A percentile compares a stretch with the other conserved stretches of the same genome.
Conservation (phyloP, 306 rosid species). For the Crotalaria pallida region DNA sequence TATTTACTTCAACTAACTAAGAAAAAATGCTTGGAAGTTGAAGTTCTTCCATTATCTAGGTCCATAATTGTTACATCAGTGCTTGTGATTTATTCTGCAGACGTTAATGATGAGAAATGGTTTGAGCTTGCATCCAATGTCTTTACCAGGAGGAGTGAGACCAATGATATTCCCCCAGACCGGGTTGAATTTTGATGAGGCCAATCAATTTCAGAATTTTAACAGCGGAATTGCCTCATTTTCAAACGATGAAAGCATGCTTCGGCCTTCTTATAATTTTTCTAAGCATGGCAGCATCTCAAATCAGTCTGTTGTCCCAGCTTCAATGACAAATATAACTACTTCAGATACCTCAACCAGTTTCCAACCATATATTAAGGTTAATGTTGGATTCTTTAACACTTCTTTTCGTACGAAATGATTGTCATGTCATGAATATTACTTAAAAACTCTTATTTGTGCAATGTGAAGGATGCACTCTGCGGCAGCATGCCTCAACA, state of each 20-base stretch:
- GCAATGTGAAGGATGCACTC: conserved; percentile 36
- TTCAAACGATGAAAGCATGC: conserved; percentile 31
- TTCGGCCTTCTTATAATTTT: conserved; percentile 33
- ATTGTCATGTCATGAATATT: neutral
- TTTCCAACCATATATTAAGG: conserved; percentile 42
- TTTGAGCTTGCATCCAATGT: conserved; percentile 76
- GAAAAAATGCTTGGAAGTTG: neutral
- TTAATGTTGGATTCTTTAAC: conserved; percentile 27
- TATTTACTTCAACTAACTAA: neutral
- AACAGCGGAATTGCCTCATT: conserved; percentile 32
- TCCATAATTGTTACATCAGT: conserved; percentile 25
- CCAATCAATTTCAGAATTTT: conserved; percentile 39
- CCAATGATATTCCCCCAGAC: conserved; percentile 48
- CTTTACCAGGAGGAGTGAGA: conserved; percentile 57
- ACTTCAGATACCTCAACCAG: conserved; percentile 39
- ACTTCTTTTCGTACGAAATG: conserved; percentile 37
- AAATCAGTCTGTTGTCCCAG: conserved; percentile 35
- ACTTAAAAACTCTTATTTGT: conserved; percentile 24
- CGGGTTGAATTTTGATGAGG: conserved; percentile 47
- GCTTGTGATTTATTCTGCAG: conserved; percentile 46
- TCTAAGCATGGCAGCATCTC: conserved; percentile 43
- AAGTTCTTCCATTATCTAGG: neutral
- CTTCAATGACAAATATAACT: conserved; percentile 33
- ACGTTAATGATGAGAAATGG: conserved; percentile 85
- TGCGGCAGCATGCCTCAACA: conserved; percentile 29